Evolutionary conservation across 495 filamentous ascomycete genomes (phyloP), one percentile per base, ranked within the genome.

Genomic region (Xylaria sp.): DNA sequence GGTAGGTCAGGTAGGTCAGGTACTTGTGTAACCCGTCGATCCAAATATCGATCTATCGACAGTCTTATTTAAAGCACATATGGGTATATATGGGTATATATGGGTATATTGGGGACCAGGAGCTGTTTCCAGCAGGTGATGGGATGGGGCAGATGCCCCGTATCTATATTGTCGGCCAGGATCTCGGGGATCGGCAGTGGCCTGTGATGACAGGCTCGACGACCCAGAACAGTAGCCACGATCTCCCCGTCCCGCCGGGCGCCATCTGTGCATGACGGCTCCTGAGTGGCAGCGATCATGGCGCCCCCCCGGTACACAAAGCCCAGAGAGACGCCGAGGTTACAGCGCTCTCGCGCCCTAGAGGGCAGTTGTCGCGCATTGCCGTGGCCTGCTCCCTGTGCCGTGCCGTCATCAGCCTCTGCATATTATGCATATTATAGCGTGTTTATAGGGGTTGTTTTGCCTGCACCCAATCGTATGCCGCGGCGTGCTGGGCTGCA

Each of bases 91-190:
- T n/a, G n/a, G n/a, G n/a, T 12, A 29, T n/a, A 44, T 44, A 50
- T 61, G 55, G 57, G 21, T 19, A 59, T 52, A 1, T 31, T 14
- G 15, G 55, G 29, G 26, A 59, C 40, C 33, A 53, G 64, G 55
- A 43, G 7, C 66, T 40, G n/a, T 68, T 68, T 68, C 55, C 9
- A 68, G 66, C 53, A 68, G 66, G 66, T 68, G 66, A 46, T 58
- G 63, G n/a, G 53, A 58, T 46, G 64, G 64, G 64, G 46, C 55
- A 8, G 64, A 55, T 55, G 64, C 19, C 41, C 64, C 64, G 64
- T 55, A 26, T 55, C 64, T 67, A 53, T 53, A 67, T 67, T 33
- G 62, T 46, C 62, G 44, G 41, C 4, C 62, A 65, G 62, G 40
- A 65, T 52, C 15, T 46, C 52, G 66, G 52, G 66, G 66, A 68